Evolutionary conservation across 176 grass and related monocot genomes (phyloP).

Genomic region (Aechmea fasciata): DNA sequence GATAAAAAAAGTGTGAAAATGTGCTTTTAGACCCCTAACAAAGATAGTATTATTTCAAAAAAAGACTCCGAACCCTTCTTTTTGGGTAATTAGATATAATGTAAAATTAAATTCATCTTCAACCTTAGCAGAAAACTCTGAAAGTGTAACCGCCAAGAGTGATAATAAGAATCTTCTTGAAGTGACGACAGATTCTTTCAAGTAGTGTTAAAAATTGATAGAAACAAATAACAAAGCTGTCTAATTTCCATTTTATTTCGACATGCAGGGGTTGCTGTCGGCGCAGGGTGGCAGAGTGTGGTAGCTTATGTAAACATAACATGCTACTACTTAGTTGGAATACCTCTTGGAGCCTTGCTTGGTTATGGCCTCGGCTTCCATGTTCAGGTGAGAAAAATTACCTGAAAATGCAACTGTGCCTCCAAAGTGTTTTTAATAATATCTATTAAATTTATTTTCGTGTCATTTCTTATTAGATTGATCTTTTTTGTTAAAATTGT

Average conservation of each 20-base stretch:
- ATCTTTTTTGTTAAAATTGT: no score
- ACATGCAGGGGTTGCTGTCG: slow-evolving; percentile 57
- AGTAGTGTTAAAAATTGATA: no score
- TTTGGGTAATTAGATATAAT: no score
- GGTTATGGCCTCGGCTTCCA: slow-evolving; percentile 50
- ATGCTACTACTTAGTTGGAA: slow-evolving; percentile 70
- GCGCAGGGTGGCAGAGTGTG: slow-evolving; percentile 59
- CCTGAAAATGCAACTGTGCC: neutral
- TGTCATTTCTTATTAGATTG: neutral
- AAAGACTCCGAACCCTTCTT: no score
- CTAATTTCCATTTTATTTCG: neutral
- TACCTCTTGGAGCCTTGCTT: slow-evolving; percentile 58
- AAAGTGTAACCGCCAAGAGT: no score
- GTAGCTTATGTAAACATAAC: slow-evolving; percentile 81
- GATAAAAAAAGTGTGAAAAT: no score
- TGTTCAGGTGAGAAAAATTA: slow-evolving; percentile 37
- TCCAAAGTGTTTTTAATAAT: neutral
- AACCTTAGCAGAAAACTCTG: no score
- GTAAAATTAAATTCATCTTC: no score
- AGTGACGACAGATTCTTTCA: no score
- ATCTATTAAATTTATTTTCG: neutral
- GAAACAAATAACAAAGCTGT: neutral
- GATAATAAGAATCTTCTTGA: no score
- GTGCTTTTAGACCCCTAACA: no score
- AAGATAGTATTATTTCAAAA: no score